Evolutionary conservation across 495 filamentous ascomycete genomes (phyloP).

Genomic region (Hypoxylon lenormandii): DNA sequence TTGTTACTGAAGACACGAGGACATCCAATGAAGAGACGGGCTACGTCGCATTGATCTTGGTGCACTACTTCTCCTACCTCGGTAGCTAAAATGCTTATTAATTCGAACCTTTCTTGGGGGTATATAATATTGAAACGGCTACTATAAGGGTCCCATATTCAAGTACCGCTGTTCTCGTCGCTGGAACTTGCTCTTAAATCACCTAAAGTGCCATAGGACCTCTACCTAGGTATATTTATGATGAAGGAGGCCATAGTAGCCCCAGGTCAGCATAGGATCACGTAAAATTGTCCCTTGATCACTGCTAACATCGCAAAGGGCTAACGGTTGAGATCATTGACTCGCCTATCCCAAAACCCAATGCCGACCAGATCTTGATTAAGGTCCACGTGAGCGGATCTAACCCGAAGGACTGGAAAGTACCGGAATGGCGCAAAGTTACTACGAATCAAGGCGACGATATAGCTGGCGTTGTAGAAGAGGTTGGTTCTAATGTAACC

Average conservation of each 20-base stretch:
- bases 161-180: too few relatives aligned
- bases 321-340: conserved; percentile 71
- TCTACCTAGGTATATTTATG: background rate
- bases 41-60: too few relatives aligned
- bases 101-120: background rate
- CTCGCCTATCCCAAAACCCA: conserved; percentile 70
- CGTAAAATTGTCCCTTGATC: background rate
- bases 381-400: conserved; percentile 74
- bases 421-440: conserved; percentile 37
- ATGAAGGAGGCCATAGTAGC: conserved; percentile 78
- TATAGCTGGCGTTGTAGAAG: conserved; percentile 75
- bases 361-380: conserved; percentile 74
- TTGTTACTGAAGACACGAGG: background rate
- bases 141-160: background rate
- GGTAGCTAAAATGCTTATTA: too few relatives aligned
- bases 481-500: conserved; percentile 69
- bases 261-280: conserved; percentile 46
- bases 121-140: background rate
- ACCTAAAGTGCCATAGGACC: background rate
- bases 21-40: background rate
- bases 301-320: conserved; percentile 40
- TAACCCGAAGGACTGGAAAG: conserved; percentile 87
- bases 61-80: too few relatives aligned
- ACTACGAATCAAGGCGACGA: conserved; percentile 74
- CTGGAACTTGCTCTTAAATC: background rate